Evolutionary conservation across 2,329 filamentous ascomycete species (phyloP).

Genomic region (Ophiosphaerella narmari): DNA sequence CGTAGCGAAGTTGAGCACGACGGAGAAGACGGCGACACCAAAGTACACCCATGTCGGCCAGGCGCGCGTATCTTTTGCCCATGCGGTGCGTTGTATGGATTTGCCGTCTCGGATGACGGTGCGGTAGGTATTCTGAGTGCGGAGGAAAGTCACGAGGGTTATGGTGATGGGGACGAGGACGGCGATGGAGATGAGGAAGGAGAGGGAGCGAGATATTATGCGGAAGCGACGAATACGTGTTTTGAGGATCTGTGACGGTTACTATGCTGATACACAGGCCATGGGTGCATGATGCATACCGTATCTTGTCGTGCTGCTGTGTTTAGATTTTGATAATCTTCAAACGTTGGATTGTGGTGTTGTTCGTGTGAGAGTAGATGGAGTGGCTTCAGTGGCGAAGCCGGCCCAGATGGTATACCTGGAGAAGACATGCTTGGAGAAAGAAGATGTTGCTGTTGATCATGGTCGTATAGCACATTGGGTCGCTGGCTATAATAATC

Average conservation of each 20-base stretch:
- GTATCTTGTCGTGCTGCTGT: constrained; percentile 21
- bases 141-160: constrained; percentile 47
- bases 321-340: constrained; percentile 23
- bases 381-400: constrained; percentile 20
- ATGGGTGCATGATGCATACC: constrained; percentile 13
- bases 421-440: constrained; percentile 10
- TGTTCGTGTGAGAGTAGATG: constrained; percentile 14
- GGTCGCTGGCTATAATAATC: constrained; percentile 15
- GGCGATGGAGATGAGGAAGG: constrained; percentile 40
- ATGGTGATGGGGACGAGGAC: constrained; percentile 44
- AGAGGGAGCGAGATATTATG: constrained; percentile 42
- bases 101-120: constrained; percentile 21
- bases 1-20: constrained; percentile 42
- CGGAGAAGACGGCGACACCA: constrained; percentile 33
- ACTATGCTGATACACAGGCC: constrained; percentile 2
- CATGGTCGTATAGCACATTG: constrained; percentile 1
- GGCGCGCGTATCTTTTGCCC: constrained; percentile 42
- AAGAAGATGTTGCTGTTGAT: constrained; percentile 20
- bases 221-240: constrained; percentile 45
- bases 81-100: constrained; percentile 42
- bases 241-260: constrained; percentile 39
- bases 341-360: constrained; percentile 9
- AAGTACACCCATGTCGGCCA: constrained; percentile 52
- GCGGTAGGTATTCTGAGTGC: constrained; percentile 37
- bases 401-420: constrained; percentile 5